Evolutionary conservation across 768 basidiomycete species (phyloP).

Genomic region (Amylocystis lapponica): DNA sequence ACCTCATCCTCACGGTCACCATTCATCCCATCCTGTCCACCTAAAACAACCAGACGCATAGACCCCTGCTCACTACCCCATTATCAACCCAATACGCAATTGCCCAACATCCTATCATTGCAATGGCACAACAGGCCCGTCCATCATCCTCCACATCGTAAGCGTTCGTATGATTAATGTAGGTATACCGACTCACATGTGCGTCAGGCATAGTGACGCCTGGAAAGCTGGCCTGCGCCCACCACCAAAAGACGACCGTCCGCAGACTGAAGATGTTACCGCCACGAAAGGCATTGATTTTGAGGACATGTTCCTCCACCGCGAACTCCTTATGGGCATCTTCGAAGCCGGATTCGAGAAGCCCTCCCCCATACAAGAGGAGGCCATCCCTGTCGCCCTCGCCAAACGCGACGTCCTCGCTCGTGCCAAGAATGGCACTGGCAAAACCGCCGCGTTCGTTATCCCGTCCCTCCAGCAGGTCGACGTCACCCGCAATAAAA

Average conservation of each 20-base stretch:
- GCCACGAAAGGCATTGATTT: constrained; percentile 92
- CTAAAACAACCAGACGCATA: no score
- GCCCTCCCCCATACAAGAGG: constrained; percentile 98
- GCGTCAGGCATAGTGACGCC: constrained; percentile 17
- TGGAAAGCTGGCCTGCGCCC: constrained; percentile 80
- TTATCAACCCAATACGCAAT: constrained; percentile 7
- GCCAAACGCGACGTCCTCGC: constrained; percentile 92
- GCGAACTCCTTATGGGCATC: constrained; percentile 98
- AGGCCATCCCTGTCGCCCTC: constrained; percentile 93
- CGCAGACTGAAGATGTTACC: constrained; percentile 96
- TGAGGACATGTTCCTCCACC: constrained; percentile 87
- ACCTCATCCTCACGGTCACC: no score
- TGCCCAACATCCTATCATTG: constrained; percentile 35
- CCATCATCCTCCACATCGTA: constrained; percentile 32
- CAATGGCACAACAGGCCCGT: constrained; percentile 22
- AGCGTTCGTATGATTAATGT: constrained; percentile 26
- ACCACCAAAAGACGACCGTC: constrained; percentile 87
- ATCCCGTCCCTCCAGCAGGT: constrained; percentile 94
- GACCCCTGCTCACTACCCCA: no score
- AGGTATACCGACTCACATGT: not conserved
- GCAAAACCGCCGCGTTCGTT: constrained; percentile 98
- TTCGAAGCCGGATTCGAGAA: constrained; percentile 97
- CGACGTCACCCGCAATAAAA: constrained; percentile 77
- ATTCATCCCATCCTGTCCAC: no score
- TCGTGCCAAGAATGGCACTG: constrained; percentile 94